Base-by-base conservation (phyloP, 306 rosid species). In the Vicia villosa region DNA sequence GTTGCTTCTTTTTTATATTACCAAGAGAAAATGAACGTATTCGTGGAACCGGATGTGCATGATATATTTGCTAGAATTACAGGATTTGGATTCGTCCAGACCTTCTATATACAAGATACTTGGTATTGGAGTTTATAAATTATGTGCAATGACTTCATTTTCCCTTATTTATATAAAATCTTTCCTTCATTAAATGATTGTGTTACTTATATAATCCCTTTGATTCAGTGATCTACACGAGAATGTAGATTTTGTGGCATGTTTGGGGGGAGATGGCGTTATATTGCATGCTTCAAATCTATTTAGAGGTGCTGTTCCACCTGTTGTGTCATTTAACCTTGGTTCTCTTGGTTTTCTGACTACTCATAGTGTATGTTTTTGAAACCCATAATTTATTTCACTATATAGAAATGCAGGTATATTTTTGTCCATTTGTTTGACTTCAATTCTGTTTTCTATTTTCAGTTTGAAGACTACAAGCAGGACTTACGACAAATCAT, bases 231-330 rank as follows among this genome's bases (percentile, higher is more conserved):
- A 84, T 81, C 86, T 94, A 62, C 96, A 94, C 68, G 96, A 94
- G 88, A 91, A 92, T 77, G 96, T 94, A 73, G 99, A 94, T 82
- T 87, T 94, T 77, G 99, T 94, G 76, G 96, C 99, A 21, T 94
- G 99, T 78, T 85, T 94, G 85, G 99, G 99, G n/a, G 99, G 99
- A 76, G 97, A 94, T 80, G 99, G 99, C 57, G 99, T 94, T 75
- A 91, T 94, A 75, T 88, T 94, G 66, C 99, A 94, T 63, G 96
- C 95, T 47, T 91, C 99, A 73, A 94, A 94, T 84, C 79, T 91
- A 72, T 94, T 94, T 63, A 78, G 93, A 79, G 91, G 86, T 59
- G 95, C 96, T 54, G 87, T 94, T 54, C 99, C 99, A 28, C 99
- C 97, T 14, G 91, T 94, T 70, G 92, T 94, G 49, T 94, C 97